phyloP scores from a whole-genome alignment of 495 filamentous ascomycete genomes.

The Aspergillus homomorphus region DNA sequence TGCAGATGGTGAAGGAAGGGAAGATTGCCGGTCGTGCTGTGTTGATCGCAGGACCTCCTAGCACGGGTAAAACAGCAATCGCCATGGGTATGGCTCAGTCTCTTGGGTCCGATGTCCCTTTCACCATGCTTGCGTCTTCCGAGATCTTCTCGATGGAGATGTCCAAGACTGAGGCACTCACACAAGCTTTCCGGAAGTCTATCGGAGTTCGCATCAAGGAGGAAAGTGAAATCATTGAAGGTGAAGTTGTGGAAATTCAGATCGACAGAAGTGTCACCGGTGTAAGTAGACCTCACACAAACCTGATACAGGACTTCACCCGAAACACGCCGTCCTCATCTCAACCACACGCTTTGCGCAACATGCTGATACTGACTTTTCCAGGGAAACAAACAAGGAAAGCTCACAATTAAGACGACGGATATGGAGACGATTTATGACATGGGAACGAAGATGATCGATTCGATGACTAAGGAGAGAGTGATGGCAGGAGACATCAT shows the following conservation, averaged over 20 bases:
- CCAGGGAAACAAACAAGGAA: conserved; percentile 89
- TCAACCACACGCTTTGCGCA: not conserved
- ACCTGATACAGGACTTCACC: not conserved
- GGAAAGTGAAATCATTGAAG: conserved; percentile 98
- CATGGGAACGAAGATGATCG: conserved; percentile 99
- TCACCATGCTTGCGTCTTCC: conserved; percentile 90
- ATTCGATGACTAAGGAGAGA: conserved; percentile 97
- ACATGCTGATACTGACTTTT: conserved; percentile 20
- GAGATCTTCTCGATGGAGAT: conserved; percentile 99
- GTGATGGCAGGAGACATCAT: conserved; percentile 98
- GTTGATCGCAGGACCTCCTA: conserved; percentile 92
- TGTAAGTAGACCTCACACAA: conserved; percentile 37
- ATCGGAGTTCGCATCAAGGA: conserved; percentile 97
- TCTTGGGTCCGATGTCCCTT: conserved; percentile 88
- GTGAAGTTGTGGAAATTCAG: conserved; percentile 98
- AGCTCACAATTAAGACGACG: conserved; percentile 98
- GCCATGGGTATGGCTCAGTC: conserved; percentile 99
- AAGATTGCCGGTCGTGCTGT: conserved; percentile 97
- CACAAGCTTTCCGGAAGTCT: conserved; percentile 94
- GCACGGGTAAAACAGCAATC: conserved; percentile 97
- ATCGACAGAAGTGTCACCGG: conserved; percentile 97
- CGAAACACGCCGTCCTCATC: not conserved
- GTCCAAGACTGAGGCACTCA: conserved; percentile 97
- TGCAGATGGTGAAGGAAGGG: conserved; percentile 98
- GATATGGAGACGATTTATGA: conserved; percentile 99